phyloP scores from a whole-genome alignment of 1,284 basidiomycete species.

The Schizophyllum commune region DNA sequence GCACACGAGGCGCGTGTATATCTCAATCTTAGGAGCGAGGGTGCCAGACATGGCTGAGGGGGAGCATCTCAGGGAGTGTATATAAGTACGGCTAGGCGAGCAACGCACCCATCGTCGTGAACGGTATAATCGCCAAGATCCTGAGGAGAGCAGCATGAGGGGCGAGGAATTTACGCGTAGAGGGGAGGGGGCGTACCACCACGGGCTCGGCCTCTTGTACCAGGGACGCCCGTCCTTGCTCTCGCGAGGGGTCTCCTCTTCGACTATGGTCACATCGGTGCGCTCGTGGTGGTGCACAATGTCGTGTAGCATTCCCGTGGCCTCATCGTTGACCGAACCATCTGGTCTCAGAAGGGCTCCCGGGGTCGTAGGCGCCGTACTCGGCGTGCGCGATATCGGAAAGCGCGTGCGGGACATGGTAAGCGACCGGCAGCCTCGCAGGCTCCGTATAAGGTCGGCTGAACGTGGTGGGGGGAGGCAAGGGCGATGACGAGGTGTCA shows the following conservation, averaged over 20 bases:
- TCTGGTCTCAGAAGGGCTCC: constrained; percentile 35
- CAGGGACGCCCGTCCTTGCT: constrained; percentile 39
- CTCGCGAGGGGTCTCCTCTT: constrained; percentile 15
- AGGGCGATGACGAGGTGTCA: not conserved
- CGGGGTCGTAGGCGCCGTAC: constrained; percentile 13
- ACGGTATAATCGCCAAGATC: constrained; percentile 46
- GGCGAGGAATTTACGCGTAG: constrained; percentile 1
- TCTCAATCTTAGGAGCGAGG: constrained; percentile 57
- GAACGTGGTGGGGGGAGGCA: not conserved
- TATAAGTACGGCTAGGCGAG: not conserved
- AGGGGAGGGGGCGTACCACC: constrained; percentile 42
- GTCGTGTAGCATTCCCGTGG: constrained; percentile 39
- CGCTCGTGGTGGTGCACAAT: constrained; percentile 35
- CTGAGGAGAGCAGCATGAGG: constrained; percentile 24
- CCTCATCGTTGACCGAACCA: constrained; percentile 36
- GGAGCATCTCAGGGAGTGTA: not conserved
- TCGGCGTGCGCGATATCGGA: constrained; percentile 8
- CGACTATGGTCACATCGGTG: constrained; percentile 27
- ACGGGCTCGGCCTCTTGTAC: constrained; percentile 63
- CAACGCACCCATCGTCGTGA: constrained; percentile 38
- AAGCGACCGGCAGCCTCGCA: not conserved
- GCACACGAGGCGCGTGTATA: constrained; percentile 53
- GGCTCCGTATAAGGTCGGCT: not conserved
- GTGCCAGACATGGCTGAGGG: constrained; percentile 32
- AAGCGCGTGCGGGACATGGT: constrained; percentile 4